phyloP scores from a whole-genome alignment of 2,329 filamentous ascomycete species.

The Dactylellina cionopaga region DNA sequence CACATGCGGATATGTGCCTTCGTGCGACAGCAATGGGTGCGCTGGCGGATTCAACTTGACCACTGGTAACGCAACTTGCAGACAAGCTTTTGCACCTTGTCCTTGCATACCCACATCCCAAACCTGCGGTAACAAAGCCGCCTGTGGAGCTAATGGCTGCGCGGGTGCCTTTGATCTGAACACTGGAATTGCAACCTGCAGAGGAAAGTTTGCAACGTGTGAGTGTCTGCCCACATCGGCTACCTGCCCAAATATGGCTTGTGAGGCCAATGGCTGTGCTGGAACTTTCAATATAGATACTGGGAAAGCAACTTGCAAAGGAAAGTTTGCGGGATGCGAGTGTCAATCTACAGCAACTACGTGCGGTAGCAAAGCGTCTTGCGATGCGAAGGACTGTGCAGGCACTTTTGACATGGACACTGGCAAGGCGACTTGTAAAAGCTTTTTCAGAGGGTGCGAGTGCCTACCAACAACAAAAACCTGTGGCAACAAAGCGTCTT shows the following conservation, averaged over 20 bases:
- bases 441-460: constrained; percentile 13
- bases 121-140: constrained; percentile 3
- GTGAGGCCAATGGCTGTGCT: neutral
- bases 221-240: constrained; percentile 9
- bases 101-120: constrained; percentile 13
- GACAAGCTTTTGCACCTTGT: constrained; percentile 16
- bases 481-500: neutral
- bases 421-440: constrained; percentile 14
- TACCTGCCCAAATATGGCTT: neutral
- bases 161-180: constrained; percentile 3
- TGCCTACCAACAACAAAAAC: constrained; percentile 15
- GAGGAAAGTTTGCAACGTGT: constrained; percentile 17
- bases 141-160: constrained; percentile 8
- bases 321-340: constrained; percentile 15
- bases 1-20: no score
- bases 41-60: no score
- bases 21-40: no score
- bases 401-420: constrained; percentile 3
- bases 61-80: no score
- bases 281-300: constrained; percentile 3
- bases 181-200: constrained; percentile 13
- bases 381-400: neutral
- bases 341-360: constrained; percentile 15
- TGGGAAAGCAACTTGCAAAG: constrained; percentile 14
- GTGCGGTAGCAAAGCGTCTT: neutral